Conservation (phyloP, 768 basidiomycete species). For the Coprinellus micaceus region DNA sequence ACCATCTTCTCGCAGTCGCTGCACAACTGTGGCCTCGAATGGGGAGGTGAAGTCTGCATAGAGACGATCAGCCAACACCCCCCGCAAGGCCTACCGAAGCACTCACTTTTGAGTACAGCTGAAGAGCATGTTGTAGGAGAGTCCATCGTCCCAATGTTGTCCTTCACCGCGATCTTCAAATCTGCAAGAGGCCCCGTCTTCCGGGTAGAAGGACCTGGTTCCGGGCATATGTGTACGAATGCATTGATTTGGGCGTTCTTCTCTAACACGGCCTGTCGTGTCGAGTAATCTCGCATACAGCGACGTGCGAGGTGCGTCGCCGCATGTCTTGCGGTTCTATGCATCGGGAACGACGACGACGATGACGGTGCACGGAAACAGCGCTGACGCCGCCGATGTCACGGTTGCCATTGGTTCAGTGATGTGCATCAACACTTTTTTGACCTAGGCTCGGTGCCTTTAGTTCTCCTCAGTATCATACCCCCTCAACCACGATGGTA, state of each 20-base stretch:
- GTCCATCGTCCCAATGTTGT: conserved; percentile 72
- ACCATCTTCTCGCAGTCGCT: conserved; percentile 54
- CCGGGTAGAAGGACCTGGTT: neutral
- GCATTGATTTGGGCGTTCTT: conserved; percentile 52
- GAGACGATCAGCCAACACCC: neutral
- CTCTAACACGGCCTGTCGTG: conserved; percentile 26
- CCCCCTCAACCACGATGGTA: conserved; percentile 1
- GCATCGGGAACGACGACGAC: neutral
- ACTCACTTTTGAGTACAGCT: conserved; percentile 59
- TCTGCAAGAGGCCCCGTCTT: conserved; percentile 30
- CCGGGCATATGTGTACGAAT: conserved; percentile 38
- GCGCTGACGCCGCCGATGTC: neutral
- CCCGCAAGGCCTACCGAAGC: neutral
- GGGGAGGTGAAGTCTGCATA: conserved; percentile 69
- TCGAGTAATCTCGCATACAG: neutral
- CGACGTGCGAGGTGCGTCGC: neutral
- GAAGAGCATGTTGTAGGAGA: conserved; percentile 78
- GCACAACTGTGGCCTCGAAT: conserved; percentile 84
- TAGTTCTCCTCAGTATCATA: neutral
- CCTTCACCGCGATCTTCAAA: conserved; percentile 73
- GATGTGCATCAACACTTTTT: neutral
- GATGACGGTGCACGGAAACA: neutral
- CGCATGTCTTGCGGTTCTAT: neutral
- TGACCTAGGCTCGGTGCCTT: no score
- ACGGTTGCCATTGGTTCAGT: neutral